Evolutionary conservation across 805 yeast genomes (phyloP).

Genomic region (Candida easanensis): DNA sequence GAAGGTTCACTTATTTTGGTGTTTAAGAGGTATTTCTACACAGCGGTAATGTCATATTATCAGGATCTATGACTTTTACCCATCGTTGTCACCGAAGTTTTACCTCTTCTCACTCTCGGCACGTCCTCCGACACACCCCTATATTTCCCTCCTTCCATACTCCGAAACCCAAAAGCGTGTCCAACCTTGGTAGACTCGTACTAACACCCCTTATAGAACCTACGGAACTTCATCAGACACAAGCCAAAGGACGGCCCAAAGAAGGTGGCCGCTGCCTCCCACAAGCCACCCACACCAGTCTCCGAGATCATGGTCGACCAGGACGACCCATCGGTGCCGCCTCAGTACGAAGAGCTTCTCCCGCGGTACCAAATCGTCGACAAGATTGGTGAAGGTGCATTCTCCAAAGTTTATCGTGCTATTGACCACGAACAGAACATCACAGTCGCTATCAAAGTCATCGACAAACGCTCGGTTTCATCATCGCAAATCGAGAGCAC

Average conservation of each 20-base stretch:
- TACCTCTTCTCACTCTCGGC: background rate
- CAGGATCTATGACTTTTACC: too few species aligned
- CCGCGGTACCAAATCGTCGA: conserved; percentile 38
- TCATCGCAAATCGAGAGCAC: conserved; percentile 63
- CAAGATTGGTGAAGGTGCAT: conserved; percentile 80
- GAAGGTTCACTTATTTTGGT: too few species aligned
- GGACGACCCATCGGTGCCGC: conserved; percentile 2
- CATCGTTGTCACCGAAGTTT: too few species aligned
- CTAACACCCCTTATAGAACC: conserved; percentile 11
- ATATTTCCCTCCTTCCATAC: background rate
- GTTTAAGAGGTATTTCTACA: too few species aligned
- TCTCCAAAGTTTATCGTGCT: conserved; percentile 71
- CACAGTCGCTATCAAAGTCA: conserved; percentile 51
- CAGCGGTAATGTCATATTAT: too few species aligned
- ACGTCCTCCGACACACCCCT: too few species aligned
- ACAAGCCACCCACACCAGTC: background rate
- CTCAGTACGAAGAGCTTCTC: conserved; percentile 19
- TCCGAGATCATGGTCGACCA: background rate
- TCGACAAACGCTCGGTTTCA: conserved; percentile 69
- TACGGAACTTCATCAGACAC: conserved; percentile 14
- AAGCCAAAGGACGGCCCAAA: conserved; percentile 7
- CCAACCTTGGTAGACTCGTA: too few species aligned
- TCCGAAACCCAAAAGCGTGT: too few species aligned
- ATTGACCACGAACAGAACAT: conserved; percentile 22
- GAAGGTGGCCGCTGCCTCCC: background rate